Conservation (phyloP, 2,329 filamentous ascomycete genomes). For the Sordariomycetes sp. region DNA sequence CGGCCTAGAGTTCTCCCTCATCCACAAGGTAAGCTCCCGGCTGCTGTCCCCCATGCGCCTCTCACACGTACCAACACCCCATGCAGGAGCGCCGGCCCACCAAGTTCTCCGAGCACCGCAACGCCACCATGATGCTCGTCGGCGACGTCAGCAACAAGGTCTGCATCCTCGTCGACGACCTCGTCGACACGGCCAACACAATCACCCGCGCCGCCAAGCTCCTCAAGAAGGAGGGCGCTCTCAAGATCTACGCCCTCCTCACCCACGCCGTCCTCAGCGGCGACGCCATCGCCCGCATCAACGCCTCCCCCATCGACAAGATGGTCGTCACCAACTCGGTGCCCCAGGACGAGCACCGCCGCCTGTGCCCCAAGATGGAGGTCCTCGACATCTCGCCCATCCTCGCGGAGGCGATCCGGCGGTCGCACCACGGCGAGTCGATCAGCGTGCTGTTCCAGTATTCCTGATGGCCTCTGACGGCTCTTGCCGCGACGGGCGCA, state of each 20-base stretch:
- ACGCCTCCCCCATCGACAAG: constrained; percentile 83
- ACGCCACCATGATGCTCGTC: constrained; percentile 91
- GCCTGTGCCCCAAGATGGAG: constrained; percentile 75
- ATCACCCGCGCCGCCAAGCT: constrained; percentile 93
- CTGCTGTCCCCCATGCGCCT: constrained; percentile 11
- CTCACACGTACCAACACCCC: constrained; percentile 15
- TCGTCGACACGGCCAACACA: constrained; percentile 93
- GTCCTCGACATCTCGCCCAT: constrained; percentile 81
- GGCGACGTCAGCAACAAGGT: constrained; percentile 71
- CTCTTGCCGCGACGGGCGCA: background rate
- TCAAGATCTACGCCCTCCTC: constrained; percentile 77
- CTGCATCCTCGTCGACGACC: constrained; percentile 85
- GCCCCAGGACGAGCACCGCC: constrained; percentile 69
- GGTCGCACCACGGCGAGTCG: constrained; percentile 94
- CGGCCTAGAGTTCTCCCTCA: constrained; percentile 90
- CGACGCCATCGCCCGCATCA: constrained; percentile 88
- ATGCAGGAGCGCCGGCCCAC: constrained; percentile 74
- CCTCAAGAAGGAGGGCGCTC: constrained; percentile 92
- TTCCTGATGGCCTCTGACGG: background rate
- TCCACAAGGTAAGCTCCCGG: constrained; percentile 67
- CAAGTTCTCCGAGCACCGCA: constrained; percentile 76
- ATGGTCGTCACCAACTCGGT: constrained; percentile 93
- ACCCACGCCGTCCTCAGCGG: constrained; percentile 94
- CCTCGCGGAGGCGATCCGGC: constrained; percentile 88
- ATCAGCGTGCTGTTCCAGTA: constrained; percentile 74